Evolutionary conservation across 2,329 filamentous ascomycete species (phyloP), one percentile per base, ranked within the genome.

Genomic region (Didymella pinodella): DNA sequence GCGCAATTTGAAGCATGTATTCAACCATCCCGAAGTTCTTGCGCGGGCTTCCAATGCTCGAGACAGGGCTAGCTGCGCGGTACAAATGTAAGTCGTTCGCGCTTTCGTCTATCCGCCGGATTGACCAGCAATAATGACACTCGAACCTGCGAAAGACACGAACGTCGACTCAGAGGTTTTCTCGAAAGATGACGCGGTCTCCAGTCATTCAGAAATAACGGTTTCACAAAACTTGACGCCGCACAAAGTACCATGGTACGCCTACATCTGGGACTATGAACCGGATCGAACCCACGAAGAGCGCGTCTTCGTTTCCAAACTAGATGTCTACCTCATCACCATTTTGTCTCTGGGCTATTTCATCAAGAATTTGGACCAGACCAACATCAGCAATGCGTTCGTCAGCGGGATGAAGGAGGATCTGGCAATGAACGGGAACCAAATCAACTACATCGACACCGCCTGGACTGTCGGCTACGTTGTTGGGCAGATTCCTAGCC

Each of bases 201-300:
- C 48, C 25, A 59, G 34, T 18, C 51, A 48, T 22, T 12, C 44
- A 28, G 25, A 44, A 1, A 7, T 18, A 16, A 32, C 29, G 18
- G 26, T 34, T 20, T 20, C 48, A 2, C 32, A 54, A 0, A 25
- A 20, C n/a, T 12, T 41, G 16, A 56, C 54, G 20, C n/a, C 45
- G 0, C 51, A 38, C n/a, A 65, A 65, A 16, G 65, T 61, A 14
- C 68, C 68, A 18, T 70, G 68, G 68, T 70, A 62, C 25, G 57
- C 66, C 7, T 69, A 69, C 53, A 61, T 70, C n/a, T 70, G 68
- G 68, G 68, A 70, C 38, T 69, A 68, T 43, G 68, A 70, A n/a
- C 68, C 68, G 1, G 64, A 63, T 22, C 62, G 66, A n/a, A 63
- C 64, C 7, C 59, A 63, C 28, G 59, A 64, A 34, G 68, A 71